These are phyloP conservation scores for Pyropia haitanensis DNA, from an alignment of 23 red algal species.

Conservation along the genomic window DNA sequence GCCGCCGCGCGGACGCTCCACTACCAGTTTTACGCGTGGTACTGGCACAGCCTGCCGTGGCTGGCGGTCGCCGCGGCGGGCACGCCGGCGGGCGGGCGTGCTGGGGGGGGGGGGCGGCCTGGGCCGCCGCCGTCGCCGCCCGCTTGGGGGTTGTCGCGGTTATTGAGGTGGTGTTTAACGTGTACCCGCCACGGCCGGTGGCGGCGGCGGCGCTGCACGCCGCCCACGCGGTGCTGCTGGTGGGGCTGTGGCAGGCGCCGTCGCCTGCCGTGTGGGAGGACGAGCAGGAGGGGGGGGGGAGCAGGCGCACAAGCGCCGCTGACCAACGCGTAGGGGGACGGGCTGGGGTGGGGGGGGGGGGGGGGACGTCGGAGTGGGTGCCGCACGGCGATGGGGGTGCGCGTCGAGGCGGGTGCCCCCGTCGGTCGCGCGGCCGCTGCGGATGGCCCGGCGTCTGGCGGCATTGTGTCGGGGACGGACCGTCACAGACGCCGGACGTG, in stretches of 20 bases:
- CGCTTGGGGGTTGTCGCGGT: slow-evolving; percentile 11
- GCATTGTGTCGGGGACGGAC: too few relatives aligned
- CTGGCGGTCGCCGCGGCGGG: slow-evolving; percentile 21
- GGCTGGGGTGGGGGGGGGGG: too few relatives aligned
- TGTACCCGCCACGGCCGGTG: slow-evolving; percentile 52
- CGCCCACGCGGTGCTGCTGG: slow-evolving; percentile 32
- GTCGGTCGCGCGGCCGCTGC: too few relatives aligned
- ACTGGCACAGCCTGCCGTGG: slow-evolving; percentile 61
- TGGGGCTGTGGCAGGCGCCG: slow-evolving; percentile 22
- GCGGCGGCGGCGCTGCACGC: slow-evolving; percentile 46
- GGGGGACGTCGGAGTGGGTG: too few relatives aligned
- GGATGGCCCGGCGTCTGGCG: too few relatives aligned
- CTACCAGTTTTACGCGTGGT: slow-evolving; percentile 96
- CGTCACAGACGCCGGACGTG: too few relatives aligned
- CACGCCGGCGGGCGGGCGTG: background rate
- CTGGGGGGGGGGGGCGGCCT: background rate
- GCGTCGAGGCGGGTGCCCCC: too few relatives aligned
- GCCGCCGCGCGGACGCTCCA: slow-evolving; percentile 74
- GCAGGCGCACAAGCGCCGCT: too few relatives aligned
- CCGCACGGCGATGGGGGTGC: too few relatives aligned
- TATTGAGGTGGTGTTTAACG: slow-evolving; percentile 83
- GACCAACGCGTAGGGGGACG: too few relatives aligned
- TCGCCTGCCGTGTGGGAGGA: too few relatives aligned
- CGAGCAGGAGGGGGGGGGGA: too few relatives aligned
- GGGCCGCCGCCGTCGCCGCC: background rate